Conservation (phyloP, 73 alveolate species). For the Stentor coeruleus region DNA sequence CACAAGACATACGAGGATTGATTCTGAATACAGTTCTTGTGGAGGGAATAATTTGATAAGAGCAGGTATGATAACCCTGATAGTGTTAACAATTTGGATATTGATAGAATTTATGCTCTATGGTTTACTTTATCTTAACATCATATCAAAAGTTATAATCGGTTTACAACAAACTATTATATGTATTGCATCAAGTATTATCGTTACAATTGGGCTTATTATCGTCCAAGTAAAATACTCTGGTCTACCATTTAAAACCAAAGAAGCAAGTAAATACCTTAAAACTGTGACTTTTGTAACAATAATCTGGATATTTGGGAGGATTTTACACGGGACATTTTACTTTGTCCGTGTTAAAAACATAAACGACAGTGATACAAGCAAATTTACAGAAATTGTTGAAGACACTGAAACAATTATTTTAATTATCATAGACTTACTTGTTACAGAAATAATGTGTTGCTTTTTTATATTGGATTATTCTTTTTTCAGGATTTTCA, state of each 20-base stretch:
- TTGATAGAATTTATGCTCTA: not conserved
- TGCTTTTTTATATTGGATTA: not conserved
- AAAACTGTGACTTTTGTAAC: not conserved
- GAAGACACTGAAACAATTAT: too few relatives aligned
- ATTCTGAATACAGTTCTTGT: not conserved
- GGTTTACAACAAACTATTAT: not conserved
- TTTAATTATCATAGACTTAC: not conserved
- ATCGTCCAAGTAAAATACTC: slow-evolving; percentile 8
- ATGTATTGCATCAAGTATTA: not conserved
- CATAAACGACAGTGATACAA: not conserved
- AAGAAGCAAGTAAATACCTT: not conserved
- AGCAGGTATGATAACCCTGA: not conserved
- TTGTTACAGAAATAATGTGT: not conserved
- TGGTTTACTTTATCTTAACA: not conserved
- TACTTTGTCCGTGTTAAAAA: not conserved
- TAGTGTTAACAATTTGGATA: not conserved
- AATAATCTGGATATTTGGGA: slow-evolving; percentile 3
- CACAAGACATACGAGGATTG: not conserved
- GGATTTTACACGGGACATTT: not conserved
- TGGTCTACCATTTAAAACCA: slow-evolving; percentile 9
- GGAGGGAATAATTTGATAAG: not conserved
- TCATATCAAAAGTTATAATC: not conserved
- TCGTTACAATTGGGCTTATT: not conserved
- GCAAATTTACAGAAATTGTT: too few relatives aligned
- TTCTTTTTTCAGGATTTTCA: not conserved